These are phyloP conservation scores for Nigrospora osmanthi DNA, from an alignment of 2,329 filamentous ascomycete genomes.

Conservation along the genomic window DNA sequence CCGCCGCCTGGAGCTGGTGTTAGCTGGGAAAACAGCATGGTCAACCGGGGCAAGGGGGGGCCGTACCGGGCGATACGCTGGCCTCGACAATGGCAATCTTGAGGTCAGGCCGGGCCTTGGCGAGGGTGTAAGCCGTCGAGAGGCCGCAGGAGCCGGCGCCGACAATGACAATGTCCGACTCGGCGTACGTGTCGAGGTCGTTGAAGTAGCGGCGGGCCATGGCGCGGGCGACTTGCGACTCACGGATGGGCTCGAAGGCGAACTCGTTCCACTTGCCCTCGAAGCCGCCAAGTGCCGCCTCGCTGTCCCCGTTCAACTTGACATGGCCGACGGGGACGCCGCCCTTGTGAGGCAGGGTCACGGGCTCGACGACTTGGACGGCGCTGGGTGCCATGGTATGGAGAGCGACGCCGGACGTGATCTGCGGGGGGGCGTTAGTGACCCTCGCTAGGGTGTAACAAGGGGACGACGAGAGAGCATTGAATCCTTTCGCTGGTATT, in stretches of 20 bases:
- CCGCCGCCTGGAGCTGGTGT: slow-evolving; percentile 55
- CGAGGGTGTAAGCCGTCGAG: slow-evolving; percentile 76
- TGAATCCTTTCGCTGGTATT: slow-evolving; percentile 99
- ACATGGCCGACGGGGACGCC: slow-evolving; percentile 28
- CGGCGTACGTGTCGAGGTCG: slow-evolving; percentile 82
- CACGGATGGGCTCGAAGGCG: slow-evolving; percentile 77
- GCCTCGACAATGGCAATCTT: slow-evolving; percentile 90
- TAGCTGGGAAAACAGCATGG: not conserved
- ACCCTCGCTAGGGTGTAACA: slow-evolving; percentile 16
- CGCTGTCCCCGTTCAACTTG: slow-evolving; percentile 31
- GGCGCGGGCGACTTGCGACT: slow-evolving; percentile 85
- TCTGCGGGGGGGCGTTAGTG: slow-evolving; percentile 24
- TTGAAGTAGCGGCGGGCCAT: slow-evolving; percentile 92
- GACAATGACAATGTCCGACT: slow-evolving; percentile 90
- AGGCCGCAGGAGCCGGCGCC: slow-evolving; percentile 86
- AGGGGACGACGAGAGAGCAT: slow-evolving; percentile 44
- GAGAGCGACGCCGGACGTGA: slow-evolving; percentile 17
- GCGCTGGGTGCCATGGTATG: slow-evolving; percentile 63
- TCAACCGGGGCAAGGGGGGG: slow-evolving; percentile 2
- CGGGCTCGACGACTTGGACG: slow-evolving; percentile 33
- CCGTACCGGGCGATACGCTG: slow-evolving; percentile 63
- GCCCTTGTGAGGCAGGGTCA: slow-evolving; percentile 40
- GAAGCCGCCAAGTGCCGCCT: slow-evolving; percentile 51
- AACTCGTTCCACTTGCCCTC: slow-evolving; percentile 75
- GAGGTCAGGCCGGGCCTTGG: slow-evolving; percentile 76